phyloP scores from a whole-genome alignment of 2,329 filamentous ascomycete species.

The Hymenoscyphus repandus region DNA sequence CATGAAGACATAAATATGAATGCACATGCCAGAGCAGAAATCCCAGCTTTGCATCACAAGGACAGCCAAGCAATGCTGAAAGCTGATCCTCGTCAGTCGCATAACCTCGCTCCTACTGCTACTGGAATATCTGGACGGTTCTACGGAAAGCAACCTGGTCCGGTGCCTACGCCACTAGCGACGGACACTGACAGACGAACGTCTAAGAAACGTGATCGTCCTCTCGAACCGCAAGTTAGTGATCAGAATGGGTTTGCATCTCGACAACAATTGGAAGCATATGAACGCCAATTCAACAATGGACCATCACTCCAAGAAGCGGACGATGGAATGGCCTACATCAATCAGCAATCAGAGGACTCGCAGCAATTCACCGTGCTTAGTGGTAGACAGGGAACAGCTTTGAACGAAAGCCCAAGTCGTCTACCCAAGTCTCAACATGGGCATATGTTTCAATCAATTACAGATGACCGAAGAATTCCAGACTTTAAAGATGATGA shows the following conservation, averaged over 20 bases:
- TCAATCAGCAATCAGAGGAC: neutral
- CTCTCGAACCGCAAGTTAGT: neutral
- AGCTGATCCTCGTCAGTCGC: neutral
- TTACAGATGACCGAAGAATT: neutral
- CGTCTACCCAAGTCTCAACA: neutral
- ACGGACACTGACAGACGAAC: neutral
- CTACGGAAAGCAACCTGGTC: neutral
- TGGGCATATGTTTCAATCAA: no score
- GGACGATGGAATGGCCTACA: neutral
- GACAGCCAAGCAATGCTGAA: conserved; percentile 8
- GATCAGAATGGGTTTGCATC: neutral
- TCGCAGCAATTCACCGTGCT: no score
- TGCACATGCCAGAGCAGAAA: neutral
- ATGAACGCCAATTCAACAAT: neutral
- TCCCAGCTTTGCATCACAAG: conserved; percentile 8
- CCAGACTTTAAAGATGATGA: neutral
- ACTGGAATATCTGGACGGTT: neutral
- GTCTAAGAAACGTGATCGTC: neutral
- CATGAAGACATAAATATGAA: neutral
- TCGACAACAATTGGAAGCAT: neutral
- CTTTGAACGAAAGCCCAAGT: neutral
- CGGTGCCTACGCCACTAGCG: neutral
- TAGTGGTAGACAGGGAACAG: neutral
- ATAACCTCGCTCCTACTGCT: neutral
- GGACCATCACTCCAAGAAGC: neutral